Conservation (phyloP, 2,329 filamentous ascomycete genomes). For the Verticillium klebahnii region DNA sequence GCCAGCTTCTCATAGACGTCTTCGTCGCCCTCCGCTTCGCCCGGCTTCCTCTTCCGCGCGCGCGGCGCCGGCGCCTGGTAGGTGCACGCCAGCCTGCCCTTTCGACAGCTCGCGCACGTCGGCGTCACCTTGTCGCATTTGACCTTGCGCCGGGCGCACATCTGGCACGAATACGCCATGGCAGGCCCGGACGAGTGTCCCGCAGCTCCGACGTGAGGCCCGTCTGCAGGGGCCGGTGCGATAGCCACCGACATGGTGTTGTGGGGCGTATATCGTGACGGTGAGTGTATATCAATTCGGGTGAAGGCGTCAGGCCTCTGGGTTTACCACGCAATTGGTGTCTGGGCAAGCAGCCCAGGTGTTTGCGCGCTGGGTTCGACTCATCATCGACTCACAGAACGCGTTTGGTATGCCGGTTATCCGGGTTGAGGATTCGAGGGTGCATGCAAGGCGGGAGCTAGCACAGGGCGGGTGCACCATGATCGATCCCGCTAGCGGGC, state of each 20-base stretch:
- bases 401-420: too few species aligned
- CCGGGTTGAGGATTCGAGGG: too few species aligned
- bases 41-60: constrained; percentile 29
- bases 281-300: neutral
- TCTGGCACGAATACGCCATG: constrained; percentile 21
- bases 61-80: constrained; percentile 34
- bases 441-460: too few species aligned
- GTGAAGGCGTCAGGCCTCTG: neutral
- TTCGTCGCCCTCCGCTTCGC: constrained; percentile 18
- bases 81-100: constrained; percentile 26
- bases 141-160: constrained; percentile 22
- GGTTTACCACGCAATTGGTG: too few species aligned
- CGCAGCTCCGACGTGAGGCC: neutral
- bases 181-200: neutral
- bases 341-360: neutral
- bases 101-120: constrained; percentile 19
- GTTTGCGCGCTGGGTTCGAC: neutral
- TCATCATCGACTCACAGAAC: neutral
- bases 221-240: neutral
- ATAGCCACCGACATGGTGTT: constrained; percentile 1
- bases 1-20: constrained; percentile 28
- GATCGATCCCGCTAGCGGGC: too few species aligned
- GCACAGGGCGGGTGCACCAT: too few species aligned
- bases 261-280: neutral
- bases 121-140: constrained; percentile 21